Evolutionary conservation across 345 rosid genomes (phyloP).

Genomic region (Cardiospermum halicacabum): DNA sequence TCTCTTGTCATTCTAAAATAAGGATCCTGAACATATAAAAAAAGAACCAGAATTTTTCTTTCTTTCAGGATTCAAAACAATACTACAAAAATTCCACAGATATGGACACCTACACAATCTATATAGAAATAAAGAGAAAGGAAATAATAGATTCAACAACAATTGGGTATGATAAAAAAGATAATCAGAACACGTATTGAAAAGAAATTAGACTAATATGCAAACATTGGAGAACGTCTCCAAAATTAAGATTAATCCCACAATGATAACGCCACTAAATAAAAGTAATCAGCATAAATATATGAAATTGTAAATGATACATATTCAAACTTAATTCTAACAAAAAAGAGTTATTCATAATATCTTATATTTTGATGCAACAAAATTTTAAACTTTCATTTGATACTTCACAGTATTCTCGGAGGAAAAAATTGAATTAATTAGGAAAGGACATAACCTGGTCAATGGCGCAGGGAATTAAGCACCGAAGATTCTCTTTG

Average conservation of each 20-base stretch:
- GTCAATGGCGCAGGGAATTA: slow-evolving; percentile 96
- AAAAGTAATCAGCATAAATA: not conserved
- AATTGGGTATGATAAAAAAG: not conserved
- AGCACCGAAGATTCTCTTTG: slow-evolving; percentile 65
- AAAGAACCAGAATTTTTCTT: slow-evolving; percentile 2
- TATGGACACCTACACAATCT: not conserved
- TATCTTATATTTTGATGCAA: too few relatives aligned
- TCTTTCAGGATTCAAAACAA: not conserved
- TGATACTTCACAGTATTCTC: not conserved
- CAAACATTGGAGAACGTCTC: not conserved
- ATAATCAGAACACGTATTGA: not conserved
- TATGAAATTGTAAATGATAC: not conserved
- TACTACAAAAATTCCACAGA: not conserved
- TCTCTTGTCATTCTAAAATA: slow-evolving; percentile 98
- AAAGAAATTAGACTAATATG: not conserved
- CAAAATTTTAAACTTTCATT: not conserved
- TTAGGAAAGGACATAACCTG: slow-evolving; percentile 46
- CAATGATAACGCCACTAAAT: not conserved
- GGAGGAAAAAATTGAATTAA: not conserved
- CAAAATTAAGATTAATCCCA: not conserved
- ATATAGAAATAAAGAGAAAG: not conserved
- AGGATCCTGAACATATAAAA: slow-evolving; percentile 66
- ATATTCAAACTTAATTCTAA: not conserved
- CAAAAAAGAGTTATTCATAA: not conserved
- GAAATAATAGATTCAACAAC: not conserved